Evolutionary conservation across 257 asterid genomes (phyloP).

Genomic region (Lantana camara): DNA sequence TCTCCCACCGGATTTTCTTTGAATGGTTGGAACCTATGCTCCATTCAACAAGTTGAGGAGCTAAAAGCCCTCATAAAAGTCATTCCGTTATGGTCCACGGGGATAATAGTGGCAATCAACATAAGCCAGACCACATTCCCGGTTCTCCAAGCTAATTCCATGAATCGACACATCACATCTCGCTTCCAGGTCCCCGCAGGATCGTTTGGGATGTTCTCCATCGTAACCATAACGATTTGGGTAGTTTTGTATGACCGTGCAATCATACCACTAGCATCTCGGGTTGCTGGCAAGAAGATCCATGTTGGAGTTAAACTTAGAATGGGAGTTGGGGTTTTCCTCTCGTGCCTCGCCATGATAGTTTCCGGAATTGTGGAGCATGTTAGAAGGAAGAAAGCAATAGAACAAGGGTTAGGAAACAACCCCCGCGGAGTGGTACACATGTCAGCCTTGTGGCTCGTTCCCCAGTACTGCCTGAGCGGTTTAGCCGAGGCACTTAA

Average conservation of each 20-base stretch:
- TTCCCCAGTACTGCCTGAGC: slow-evolving; percentile 51
- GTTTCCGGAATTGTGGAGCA: slow-evolving; percentile 57
- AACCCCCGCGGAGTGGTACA: slow-evolving; percentile 40
- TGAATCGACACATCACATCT: slow-evolving; percentile 57
- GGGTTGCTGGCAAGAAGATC: slow-evolving; percentile 45
- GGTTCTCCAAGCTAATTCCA: slow-evolving; percentile 62
- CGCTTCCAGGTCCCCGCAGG: slow-evolving; percentile 66
- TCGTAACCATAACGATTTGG: slow-evolving; percentile 51
- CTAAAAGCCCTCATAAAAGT: slow-evolving; percentile 59
- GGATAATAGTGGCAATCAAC: slow-evolving; percentile 60
- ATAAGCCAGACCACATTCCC: slow-evolving; percentile 56
- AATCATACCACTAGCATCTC: slow-evolving; percentile 56
- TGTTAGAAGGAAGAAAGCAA: slow-evolving; percentile 41
- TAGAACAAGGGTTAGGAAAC: slow-evolving; percentile 43
- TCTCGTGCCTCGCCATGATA: slow-evolving; percentile 49
- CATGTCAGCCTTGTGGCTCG: slow-evolving; percentile 77
- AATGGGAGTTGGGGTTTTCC: slow-evolving; percentile 63
- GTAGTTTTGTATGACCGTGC: slow-evolving; percentile 56
- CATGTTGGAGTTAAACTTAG: slow-evolving; percentile 46
- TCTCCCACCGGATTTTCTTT: slow-evolving; percentile 37
- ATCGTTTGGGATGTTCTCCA: slow-evolving; percentile 54
- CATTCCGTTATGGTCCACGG: slow-evolving; percentile 73
- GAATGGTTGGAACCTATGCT: slow-evolving; percentile 56
- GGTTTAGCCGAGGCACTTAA: slow-evolving; percentile 73
- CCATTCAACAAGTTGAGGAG: slow-evolving; percentile 67